Percentiles rank a stretch among this genome's conserved stretches.
Conservation (phyloP, 148 eudicot species). For the Rhododendron simsii region DNA sequence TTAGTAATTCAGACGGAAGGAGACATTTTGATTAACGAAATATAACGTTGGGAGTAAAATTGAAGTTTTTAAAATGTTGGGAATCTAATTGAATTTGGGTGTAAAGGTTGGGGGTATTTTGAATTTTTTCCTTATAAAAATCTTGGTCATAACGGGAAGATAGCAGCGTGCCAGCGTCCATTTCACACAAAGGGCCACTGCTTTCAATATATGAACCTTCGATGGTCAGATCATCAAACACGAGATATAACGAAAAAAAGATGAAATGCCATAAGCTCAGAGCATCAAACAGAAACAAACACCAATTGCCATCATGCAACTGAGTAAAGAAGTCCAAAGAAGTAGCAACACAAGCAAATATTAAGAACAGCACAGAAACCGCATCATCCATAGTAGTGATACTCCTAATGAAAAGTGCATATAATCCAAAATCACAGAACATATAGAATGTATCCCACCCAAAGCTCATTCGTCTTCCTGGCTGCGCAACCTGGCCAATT, state of each 20-base stretch:
- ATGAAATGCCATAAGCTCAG: background rate
- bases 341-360: background rate
- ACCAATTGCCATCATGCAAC: background rate
- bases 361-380: background rate
- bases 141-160: too few species aligned
- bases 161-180: too few species aligned
- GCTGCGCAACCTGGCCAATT: slow-evolving; percentile 43
- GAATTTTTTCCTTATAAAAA: too few species aligned
- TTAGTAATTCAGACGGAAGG: too few species aligned
- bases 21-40: too few species aligned
- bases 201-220: too few species aligned
- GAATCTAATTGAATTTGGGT: too few species aligned
- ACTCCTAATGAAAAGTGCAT: background rate
- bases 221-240: background rate
- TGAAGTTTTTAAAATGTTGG: too few species aligned
- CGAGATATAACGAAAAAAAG: background rate
- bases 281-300: background rate
- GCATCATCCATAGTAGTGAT: background rate
- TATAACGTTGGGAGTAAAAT: too few species aligned
- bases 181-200: too few species aligned
- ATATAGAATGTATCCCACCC: background rate
- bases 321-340: background rate
- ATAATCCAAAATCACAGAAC: background rate
- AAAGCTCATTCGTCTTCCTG: slow-evolving; percentile 42
- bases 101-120: too few species aligned